Evolutionary conservation across 2,329 filamentous ascomycete species (phyloP), one percentile per base, ranked within the genome.

Genomic region (Chlorencoelia australis): DNA sequence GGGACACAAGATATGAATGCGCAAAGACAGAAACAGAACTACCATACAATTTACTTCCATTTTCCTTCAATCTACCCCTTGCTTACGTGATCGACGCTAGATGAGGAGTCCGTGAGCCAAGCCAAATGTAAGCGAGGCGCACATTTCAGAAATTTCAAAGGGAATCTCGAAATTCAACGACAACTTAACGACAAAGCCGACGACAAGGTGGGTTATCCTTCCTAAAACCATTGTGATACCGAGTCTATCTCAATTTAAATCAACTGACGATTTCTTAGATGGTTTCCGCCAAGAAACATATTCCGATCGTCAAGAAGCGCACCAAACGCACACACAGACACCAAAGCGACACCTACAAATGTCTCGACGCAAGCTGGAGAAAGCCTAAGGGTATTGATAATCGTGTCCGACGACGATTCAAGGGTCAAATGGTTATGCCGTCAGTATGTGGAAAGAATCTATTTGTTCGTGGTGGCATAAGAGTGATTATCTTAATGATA

Each of bases 351-450:
- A 81, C 81, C 65, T 98, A 94, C 76, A 94, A 80, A 73, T 81
- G 91, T 65, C 80, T 96, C 56, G 80, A 75, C 63, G 65, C 82
- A 55, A 81, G 77, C 76, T 98, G 91, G 91, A 83, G 91, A 72
- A 98, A 96, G 79, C 91, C 91, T 57, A 98, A 98, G 85, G 91
- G 91, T 86, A 98, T 98, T 69, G 91, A 98, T 73, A 94, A 88
- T 75, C 75, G 84, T 61, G 89, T 98, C 65, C 84, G 91, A 66
- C 80, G 91, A 76, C 85, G 91, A 56, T 98, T 98, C 78, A 87
- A 85, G 71, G 86, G 91, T 62, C 85, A 84, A 71, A 82, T 82
- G 68, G 78, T 79, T 62, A 96, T 98, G 89, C 91, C 91, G 70
- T 94, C 87, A 75, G 89, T 95, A 88, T 65, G 85, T 78, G 25